phyloP scores from a whole-genome alignment of 345 rosid genomes.

The Salix caprea region DNA sequence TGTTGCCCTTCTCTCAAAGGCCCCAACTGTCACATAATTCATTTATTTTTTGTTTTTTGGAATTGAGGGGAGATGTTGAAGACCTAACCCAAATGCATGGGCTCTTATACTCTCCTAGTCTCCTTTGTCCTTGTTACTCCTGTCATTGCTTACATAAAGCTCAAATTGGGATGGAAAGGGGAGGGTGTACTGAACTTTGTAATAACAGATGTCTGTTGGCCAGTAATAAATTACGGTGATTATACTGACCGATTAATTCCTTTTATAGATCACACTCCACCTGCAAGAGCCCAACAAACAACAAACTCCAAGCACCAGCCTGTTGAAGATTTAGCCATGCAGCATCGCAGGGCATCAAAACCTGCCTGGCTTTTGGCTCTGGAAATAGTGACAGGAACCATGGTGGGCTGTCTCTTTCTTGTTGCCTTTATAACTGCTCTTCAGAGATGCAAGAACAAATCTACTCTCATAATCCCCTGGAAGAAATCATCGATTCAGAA shows the following conservation, averaged over 20 bases:
- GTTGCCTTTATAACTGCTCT: conserved; percentile 58
- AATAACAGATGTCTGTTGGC: neutral
- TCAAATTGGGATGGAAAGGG: neutral
- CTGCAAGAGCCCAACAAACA: conserved; percentile 41
- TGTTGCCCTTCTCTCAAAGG: neutral
- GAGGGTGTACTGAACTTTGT: neutral
- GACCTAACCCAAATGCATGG: neutral
- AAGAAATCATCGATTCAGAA: conserved; percentile 83
- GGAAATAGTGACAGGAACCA: conserved; percentile 78
- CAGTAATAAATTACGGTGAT: neutral
- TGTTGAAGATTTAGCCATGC: conserved; percentile 41
- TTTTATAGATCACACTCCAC: conserved; percentile 41
- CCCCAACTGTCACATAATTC: neutral
- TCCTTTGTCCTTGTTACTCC: neutral
- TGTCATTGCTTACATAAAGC: neutral
- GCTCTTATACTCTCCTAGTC: neutral
- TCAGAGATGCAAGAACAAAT: conserved; percentile 66
- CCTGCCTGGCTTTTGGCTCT: conserved; percentile 81
- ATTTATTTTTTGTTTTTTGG: neutral
- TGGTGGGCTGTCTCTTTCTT: conserved; percentile 64
- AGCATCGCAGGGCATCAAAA: conserved; percentile 46
- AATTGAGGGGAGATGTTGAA: neutral
- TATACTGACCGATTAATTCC: conserved; percentile 11
- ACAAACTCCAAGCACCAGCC: conserved; percentile 41
- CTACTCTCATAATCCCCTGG: conserved; percentile 91